Conservation (phyloP, 2,329 filamentous ascomycete genomes). For the Botrytis fabae region DNA sequence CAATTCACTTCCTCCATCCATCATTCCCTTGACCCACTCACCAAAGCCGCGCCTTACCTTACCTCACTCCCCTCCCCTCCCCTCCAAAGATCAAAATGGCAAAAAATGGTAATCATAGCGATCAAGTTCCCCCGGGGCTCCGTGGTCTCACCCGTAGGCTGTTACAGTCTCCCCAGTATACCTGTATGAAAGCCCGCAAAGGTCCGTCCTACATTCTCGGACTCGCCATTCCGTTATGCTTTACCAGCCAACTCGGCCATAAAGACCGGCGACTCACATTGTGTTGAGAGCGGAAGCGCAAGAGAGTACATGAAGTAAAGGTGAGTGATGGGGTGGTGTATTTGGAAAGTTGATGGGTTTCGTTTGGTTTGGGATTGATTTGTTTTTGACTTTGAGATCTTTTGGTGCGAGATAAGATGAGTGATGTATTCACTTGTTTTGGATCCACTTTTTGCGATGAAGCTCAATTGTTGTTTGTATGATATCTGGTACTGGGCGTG, state of each 20-base stretch:
- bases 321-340: background rate
- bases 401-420: background rate
- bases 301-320: background rate
- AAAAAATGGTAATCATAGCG: background rate
- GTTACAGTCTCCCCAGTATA: constrained; percentile 11
- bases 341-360: background rate
- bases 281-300: background rate
- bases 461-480: background rate
- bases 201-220: constrained; percentile 8
- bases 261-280: background rate
- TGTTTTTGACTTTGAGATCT: background rate
- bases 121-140: background rate
- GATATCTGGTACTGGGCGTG: background rate
- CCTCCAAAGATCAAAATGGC: background rate
- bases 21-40: background rate
- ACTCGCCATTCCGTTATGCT: background rate
- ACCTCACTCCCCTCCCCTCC: background rate
- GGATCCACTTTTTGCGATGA: background rate
- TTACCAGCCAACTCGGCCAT: background rate
- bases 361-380: background rate
- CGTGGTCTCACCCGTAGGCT: constrained; percentile 1
- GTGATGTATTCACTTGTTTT: background rate
- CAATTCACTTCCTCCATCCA: background rate
- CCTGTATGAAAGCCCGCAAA: constrained; percentile 11
- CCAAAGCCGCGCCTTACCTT: background rate